Conservation (phyloP, 768 basidiomycete species). For the Kwoniella botswanensis region DNA sequence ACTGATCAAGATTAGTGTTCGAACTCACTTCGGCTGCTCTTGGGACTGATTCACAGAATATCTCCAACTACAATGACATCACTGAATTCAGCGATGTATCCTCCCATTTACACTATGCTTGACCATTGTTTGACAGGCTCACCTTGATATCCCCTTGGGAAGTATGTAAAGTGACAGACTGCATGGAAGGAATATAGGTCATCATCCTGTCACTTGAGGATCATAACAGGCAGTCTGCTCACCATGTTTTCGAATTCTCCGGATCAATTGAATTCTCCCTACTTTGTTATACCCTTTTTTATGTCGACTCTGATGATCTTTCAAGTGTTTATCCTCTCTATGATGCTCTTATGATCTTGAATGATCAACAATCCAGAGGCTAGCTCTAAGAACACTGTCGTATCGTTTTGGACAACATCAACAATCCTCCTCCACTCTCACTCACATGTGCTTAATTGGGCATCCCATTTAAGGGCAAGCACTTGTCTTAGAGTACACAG, state of each 20-base stretch:
- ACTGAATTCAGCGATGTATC: neutral
- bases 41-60: conserved; percentile 97
- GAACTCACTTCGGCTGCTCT: conserved; percentile 81
- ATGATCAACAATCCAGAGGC: neutral
- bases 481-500: too few species aligned
- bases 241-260: too few species aligned
- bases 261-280: too few species aligned
- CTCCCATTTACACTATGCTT: too few species aligned
- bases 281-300: too few species aligned
- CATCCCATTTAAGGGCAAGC: neutral
- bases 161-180: conserved; percentile 96
- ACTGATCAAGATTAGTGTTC: too few species aligned
- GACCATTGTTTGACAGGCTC: conserved; percentile 17
- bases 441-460: neutral
- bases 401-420: neutral
- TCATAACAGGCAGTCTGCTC: neutral
- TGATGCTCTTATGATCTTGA: neutral
- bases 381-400: neutral
- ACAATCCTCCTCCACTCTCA: conserved; percentile 4
- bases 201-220: neutral
- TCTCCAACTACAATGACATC: conserved; percentile 71
- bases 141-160: conserved; percentile 95
- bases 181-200: neutral
- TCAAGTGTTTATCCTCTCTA: neutral
- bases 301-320: too few species aligned